These are phyloP conservation scores for Cladosporium oxysporum DNA, from an alignment of 2,329 filamentous ascomycete genomes.

Conservation along the genomic window DNA sequence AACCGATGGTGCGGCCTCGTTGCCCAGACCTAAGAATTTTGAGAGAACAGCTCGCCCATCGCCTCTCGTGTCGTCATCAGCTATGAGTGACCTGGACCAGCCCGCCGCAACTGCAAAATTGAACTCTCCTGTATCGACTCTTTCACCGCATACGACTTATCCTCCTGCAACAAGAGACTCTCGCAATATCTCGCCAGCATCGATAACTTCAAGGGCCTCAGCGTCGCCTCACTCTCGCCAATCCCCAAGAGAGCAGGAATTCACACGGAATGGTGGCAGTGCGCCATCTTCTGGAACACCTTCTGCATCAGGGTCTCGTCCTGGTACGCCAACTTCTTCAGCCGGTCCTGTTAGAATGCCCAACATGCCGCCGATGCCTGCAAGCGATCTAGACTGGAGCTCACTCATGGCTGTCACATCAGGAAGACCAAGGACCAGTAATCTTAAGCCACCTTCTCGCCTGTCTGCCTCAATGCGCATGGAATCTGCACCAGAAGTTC, in stretches of 20 bases:
- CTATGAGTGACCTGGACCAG: constrained; percentile 7
- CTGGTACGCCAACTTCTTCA: constrained; percentile 30
- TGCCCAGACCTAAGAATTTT: constrained; percentile 27
- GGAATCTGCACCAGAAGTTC: constrained; percentile 20
- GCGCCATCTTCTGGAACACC: constrained; percentile 24
- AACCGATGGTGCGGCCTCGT: constrained; percentile 29
- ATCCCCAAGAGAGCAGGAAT: constrained; percentile 28
- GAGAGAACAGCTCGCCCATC: constrained; percentile 32
- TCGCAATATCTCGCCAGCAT: constrained; percentile 32
- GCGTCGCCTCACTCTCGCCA: constrained; percentile 20
- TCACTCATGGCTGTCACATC: constrained; percentile 20
- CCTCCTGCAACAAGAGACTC: constrained; percentile 19
- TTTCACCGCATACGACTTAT: constrained; percentile 3
- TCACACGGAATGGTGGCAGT: constrained; percentile 22
- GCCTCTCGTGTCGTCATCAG: constrained; percentile 28
- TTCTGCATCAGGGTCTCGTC: constrained; percentile 30
- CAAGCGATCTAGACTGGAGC: constrained; percentile 37
- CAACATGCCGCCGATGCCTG: constrained; percentile 29
- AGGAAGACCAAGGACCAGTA: not conserved
- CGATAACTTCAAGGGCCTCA: constrained; percentile 21
- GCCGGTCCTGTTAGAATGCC: constrained; percentile 24
- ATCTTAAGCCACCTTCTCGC: constrained; percentile 15
- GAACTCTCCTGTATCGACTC: not conserved
- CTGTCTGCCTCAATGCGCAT: constrained; percentile 18
- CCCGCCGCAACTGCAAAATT: not conserved